Base-by-base conservation (phyloP, 139 green algal genomes). In the Eudorina sp. region DNA sequence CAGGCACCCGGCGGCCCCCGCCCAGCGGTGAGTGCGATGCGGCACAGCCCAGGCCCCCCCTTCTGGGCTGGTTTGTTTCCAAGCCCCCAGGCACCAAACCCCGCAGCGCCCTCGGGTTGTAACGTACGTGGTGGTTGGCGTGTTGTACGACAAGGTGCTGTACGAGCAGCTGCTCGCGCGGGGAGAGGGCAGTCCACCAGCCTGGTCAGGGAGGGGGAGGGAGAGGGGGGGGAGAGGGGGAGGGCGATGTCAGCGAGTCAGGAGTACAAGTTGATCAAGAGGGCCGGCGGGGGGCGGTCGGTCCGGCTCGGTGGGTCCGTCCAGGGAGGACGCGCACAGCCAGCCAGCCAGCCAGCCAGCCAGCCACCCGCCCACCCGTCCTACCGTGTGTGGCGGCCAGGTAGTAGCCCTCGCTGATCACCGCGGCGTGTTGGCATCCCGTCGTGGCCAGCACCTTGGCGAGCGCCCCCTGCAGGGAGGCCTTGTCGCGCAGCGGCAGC, bases 91-190 rank as follows among this genome's bases (percentile, higher is more conserved):
- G n/a, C n/a, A n/a, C n/a, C n/a, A n/a, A n/a, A 58, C 51, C 51
- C 51, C 51, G 13, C 51, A 58, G 51, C 51, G 51, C 16, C 13
- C 51, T 29, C 64, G n/a, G 11, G 6, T 43, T 9, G 7, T 7
- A 18, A 73, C 34, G 31, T 36, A 72, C 53, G 34, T 86, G n/a
- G 27, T 86, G 36, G 25, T 51, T 14, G 18, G 60, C 43, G 36
- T 51, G n/a, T 31, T 86, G 80, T 8, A 46, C 43, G 0, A 73
- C 80, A n/a, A 93, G 62, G 51, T 91, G 85, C 73, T 93, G 90
- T 31, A 93, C 34, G 62, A 93, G 53, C 40, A 90, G n/a, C 53
- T 66, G 60, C 75, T 93, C 90, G 1, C 77, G 79, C 7, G 90
- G 86, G 14, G 43, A 51, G 34, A 69, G 51, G 43, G 90, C 45